Evolutionary conservation across 2,329 filamentous ascomycete genomes (phyloP).

Genomic region (Dryadomyces quercivorus): DNA sequence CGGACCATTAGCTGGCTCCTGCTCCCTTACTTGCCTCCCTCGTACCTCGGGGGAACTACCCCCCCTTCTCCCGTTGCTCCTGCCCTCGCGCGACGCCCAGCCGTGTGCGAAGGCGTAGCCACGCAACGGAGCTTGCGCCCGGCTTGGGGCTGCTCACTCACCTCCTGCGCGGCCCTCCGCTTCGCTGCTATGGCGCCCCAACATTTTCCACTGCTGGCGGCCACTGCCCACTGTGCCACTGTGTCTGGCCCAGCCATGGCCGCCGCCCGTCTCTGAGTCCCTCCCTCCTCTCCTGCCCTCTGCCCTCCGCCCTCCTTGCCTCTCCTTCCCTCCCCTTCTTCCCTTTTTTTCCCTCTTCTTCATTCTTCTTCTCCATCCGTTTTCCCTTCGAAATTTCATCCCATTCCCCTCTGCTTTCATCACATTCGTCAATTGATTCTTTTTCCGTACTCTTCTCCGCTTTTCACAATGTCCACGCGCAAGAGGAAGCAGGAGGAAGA

Average conservation of each 20-base stretch:
- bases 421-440: not conserved
- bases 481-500: conserved; percentile 43
- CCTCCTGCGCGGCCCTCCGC: conserved; percentile 1
- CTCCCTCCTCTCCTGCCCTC: not conserved
- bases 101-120: not conserved
- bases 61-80: not conserved
- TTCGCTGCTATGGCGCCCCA: not conserved
- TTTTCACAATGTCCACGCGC: conserved; percentile 31
- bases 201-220: too few relatives aligned
- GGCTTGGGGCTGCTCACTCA: conserved; percentile 6
- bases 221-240: too few relatives aligned
- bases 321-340: not conserved
- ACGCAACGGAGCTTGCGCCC: conserved; percentile 7
- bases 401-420: not conserved
- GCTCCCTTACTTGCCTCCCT: conserved; percentile 1
- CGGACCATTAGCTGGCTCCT: conserved; percentile 3
- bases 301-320: conserved; percentile 1
- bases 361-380: conserved; percentile 1
- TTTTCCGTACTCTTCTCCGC: conserved; percentile 1
- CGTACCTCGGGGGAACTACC: not conserved
- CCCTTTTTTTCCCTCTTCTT: conserved; percentile 14
- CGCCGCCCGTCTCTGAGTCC: not conserved
- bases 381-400: conserved; percentile 2
- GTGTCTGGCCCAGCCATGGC: too few relatives aligned
- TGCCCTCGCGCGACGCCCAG: not conserved